A percentile compares a stretch with the other conserved stretches of the same genome.
Evolutionary conservation across 1,139 yeast genomes (phyloP).

Genomic region (Meyerozyma elateridarum): DNA sequence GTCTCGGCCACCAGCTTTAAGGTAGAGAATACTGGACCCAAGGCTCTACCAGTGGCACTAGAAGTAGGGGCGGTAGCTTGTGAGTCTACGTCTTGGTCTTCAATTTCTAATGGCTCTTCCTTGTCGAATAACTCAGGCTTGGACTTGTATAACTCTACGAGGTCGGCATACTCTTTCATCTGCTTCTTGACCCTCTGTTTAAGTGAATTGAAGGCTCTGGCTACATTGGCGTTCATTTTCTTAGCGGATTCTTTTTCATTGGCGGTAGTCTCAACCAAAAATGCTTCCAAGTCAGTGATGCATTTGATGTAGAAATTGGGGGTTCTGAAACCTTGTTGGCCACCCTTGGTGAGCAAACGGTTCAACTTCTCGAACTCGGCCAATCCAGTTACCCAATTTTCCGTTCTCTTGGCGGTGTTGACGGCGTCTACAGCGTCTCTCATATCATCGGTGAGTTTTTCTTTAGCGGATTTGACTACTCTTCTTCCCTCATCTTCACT

Average conservation of each 20-base stretch:
- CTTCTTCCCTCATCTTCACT: constrained; percentile 67
- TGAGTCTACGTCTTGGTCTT: constrained; percentile 5
- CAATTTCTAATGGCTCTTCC: constrained; percentile 36
- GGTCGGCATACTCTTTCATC: constrained; percentile 58
- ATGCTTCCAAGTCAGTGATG: constrained; percentile 69
- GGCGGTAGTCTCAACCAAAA: constrained; percentile 51
- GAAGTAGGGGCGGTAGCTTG: constrained; percentile 9
- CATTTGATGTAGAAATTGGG: constrained; percentile 71
- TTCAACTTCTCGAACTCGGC: constrained; percentile 75
- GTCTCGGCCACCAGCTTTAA: constrained; percentile 76
- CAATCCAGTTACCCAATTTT: constrained; percentile 77
- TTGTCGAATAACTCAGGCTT: constrained; percentile 71
- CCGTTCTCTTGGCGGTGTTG: constrained; percentile 64
- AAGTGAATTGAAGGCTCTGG: constrained; percentile 82
- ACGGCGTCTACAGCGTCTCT: constrained; percentile 62
- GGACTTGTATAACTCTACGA: constrained; percentile 56
- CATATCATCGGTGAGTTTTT: constrained; percentile 86
- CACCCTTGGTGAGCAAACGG: constrained; percentile 61
- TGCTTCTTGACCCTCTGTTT: constrained; percentile 87
- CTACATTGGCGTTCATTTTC: constrained; percentile 76
- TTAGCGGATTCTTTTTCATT: constrained; percentile 57
- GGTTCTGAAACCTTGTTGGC: constrained; percentile 66
- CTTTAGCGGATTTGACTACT: constrained; percentile 91
- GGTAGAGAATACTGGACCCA: constrained; percentile 61
- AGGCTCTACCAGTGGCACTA: constrained; percentile 17